These are phyloP conservation scores for Clathrospora elynae DNA, from an alignment of 2,329 filamentous ascomycete genomes.

Conservation along the genomic window DNA sequence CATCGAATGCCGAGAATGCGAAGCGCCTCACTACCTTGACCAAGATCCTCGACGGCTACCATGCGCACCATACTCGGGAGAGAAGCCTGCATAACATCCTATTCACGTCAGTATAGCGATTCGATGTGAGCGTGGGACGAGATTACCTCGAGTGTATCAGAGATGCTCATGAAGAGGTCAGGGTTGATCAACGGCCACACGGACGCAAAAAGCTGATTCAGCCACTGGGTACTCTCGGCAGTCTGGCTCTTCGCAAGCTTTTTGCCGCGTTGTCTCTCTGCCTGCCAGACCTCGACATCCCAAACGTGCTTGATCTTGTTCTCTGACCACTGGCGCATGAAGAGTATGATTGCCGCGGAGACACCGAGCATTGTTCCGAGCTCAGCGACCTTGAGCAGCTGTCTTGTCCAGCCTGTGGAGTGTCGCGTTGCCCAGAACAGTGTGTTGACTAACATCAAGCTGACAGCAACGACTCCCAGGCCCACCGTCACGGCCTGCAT, in stretches of 20 bases:
- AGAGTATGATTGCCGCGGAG: conserved; percentile 48
- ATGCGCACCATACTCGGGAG: conserved; percentile 71
- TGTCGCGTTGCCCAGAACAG: conserved; percentile 42
- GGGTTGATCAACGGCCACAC: conserved; percentile 79
- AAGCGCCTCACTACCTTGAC: conserved; percentile 73
- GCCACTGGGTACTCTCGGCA: conserved; percentile 72
- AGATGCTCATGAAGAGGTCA: conserved; percentile 70
- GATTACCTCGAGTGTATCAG: conserved; percentile 67
- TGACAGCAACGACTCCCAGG: conserved; percentile 43
- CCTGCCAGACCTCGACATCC: conserved; percentile 72
- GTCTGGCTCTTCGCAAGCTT: conserved; percentile 53
- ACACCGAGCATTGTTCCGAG: conserved; percentile 35
- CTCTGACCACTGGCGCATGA: conserved; percentile 63
- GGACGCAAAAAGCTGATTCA: conserved; percentile 69
- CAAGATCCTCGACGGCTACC: conserved; percentile 76
- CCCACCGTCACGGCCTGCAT: conserved; percentile 52
- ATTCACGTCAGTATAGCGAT: conserved; percentile 16
- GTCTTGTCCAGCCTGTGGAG: conserved; percentile 39
- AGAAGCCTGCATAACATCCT: conserved; percentile 78
- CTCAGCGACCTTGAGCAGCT: conserved; percentile 36
- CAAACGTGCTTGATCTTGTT: conserved; percentile 67
- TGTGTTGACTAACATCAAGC: conserved; percentile 44
- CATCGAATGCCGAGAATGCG: conserved; percentile 73
- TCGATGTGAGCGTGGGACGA: neutral
- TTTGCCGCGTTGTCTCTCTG: conserved; percentile 61